Base-by-base conservation (phyloP, 768 basidiomycete species). In the Leccinellum luteum region DNA sequence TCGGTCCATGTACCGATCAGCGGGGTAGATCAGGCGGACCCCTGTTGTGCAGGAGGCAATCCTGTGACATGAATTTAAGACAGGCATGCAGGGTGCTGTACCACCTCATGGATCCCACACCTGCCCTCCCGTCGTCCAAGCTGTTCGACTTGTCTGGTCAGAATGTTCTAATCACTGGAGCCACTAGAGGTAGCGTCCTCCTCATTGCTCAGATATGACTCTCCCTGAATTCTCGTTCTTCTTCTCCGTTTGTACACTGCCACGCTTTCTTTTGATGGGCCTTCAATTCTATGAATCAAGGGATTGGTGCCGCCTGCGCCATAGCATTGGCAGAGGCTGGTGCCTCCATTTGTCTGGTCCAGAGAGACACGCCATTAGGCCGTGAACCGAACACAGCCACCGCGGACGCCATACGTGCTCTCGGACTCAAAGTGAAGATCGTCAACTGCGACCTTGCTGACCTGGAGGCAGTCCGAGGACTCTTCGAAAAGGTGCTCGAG, bases 141-240 rank as follows among this genome's bases (percentile, higher is more conserved):
- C 81, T 94, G 51, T 92, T 92, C 73, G 80, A 82, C 56, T 82
- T 94, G 66, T 68, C 73, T 3, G 83, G 84, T 57, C 78, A 85
- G 67, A 87, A 81, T 56, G 89, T 81, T 34, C 85, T 93, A 73
- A 81, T 94, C 66, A 93, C 92, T 38, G 91, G 91, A 59, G 88
- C 86, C 31, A 85, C 88, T 23, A 79, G 90, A 72, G 90, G 89
- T 88, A 70, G 70, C 60, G 75, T 73, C 66, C 74, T 73, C 66
- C 38, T 64, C 60, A 58, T 61, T 69, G 52, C 53, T 51, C 34
- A 9, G 19, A 51, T 47, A 27, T 48, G 25, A 34, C 57, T 51
- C 38, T 56, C 38, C 48, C 25, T 58, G 63, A 67, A 59, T 69
- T 51, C 34, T 56, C 51, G 45, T 56, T 51, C 28, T 32, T 56